Conservation (phyloP, 768 basidiomycete genomes). For the Clitopilus passeckerianus region DNA sequence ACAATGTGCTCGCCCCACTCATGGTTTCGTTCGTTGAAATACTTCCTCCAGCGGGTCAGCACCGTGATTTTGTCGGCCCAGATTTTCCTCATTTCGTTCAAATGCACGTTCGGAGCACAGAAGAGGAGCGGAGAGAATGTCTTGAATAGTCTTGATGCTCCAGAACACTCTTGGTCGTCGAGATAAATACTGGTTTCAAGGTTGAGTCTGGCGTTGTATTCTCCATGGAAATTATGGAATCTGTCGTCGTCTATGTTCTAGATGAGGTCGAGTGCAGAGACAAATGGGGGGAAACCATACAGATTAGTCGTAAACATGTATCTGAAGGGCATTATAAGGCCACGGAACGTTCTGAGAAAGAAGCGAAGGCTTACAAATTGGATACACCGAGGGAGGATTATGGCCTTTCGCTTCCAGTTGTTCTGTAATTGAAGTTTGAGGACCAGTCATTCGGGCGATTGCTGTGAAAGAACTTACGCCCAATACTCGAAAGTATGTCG, state of each 20-base stretch:
- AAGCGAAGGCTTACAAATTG: background rate
- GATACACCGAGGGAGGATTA: background rate
- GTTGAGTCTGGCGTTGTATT: constrained; percentile 35
- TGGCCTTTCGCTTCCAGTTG: background rate
- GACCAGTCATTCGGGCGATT: too few relatives aligned
- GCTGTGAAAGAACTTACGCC: background rate
- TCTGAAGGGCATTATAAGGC: background rate
- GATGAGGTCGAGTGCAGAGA: too few relatives aligned
- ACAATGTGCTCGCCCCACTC: constrained; percentile 39
- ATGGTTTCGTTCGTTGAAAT: constrained; percentile 27
- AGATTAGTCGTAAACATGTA: background rate
- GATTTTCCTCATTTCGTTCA: constrained; percentile 33
- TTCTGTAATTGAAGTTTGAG: too few relatives aligned
- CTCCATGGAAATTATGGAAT: constrained; percentile 38
- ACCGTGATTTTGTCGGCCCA: constrained; percentile 42
- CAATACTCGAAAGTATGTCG: background rate
- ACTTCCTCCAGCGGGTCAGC: constrained; percentile 32
- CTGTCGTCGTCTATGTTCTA: constrained; percentile 8
- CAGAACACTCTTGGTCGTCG: constrained; percentile 8
- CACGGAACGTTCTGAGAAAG: background rate
- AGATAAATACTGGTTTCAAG: constrained; percentile 24
- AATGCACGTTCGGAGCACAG: constrained; percentile 35
- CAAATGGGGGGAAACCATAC: background rate
- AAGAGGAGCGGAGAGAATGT: constrained; percentile 37
- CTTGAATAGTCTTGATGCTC: constrained; percentile 25